phyloP scores from a whole-genome alignment of 2,329 filamentous ascomycete genomes.

The Xylariaceae sp. region DNA sequence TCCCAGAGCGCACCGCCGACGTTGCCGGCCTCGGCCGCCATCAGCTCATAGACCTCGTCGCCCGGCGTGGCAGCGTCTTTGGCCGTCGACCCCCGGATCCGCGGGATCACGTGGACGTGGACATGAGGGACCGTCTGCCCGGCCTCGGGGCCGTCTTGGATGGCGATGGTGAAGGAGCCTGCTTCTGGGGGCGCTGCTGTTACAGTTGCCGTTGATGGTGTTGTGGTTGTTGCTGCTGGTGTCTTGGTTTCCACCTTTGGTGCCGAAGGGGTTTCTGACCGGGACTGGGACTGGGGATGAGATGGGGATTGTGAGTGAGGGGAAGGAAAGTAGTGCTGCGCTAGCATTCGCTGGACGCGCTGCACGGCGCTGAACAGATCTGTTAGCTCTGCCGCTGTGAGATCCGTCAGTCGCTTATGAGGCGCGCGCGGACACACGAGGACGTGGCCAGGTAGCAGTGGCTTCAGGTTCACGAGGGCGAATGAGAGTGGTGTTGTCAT shows the following conservation, averaged over 20 bases:
- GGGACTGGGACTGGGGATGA: neutral
- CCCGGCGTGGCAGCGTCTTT: constrained; percentile 36
- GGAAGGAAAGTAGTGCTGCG: constrained; percentile 56
- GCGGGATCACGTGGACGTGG: constrained; percentile 71
- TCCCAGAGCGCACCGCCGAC: constrained; percentile 68
- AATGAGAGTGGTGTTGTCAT: constrained; percentile 79
- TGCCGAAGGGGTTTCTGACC: neutral
- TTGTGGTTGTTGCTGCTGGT: constrained; percentile 43
- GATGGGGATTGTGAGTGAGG: constrained; percentile 2
- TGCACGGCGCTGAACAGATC: constrained; percentile 92
- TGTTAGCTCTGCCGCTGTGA: constrained; percentile 70
- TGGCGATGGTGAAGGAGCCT: constrained; percentile 85
- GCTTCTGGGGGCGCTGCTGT: too few species aligned
- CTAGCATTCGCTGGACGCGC: constrained; percentile 78
- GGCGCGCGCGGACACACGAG: constrained; percentile 78
- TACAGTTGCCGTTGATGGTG: constrained; percentile 49
- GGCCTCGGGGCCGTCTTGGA: constrained; percentile 91
- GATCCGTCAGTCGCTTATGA: constrained; percentile 76
- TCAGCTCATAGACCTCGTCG: constrained; percentile 71
- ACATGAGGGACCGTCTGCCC: constrained; percentile 95
- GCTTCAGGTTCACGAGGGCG: constrained; percentile 94
- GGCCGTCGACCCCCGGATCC: constrained; percentile 39
- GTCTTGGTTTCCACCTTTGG: neutral
- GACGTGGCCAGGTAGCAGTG: constrained; percentile 89
- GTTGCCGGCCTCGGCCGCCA: constrained; percentile 87